Percentiles rank a stretch among this genome's conserved stretches.
Conservation (phyloP, 148 eudicot species). For the Silene uniflora region DNA sequence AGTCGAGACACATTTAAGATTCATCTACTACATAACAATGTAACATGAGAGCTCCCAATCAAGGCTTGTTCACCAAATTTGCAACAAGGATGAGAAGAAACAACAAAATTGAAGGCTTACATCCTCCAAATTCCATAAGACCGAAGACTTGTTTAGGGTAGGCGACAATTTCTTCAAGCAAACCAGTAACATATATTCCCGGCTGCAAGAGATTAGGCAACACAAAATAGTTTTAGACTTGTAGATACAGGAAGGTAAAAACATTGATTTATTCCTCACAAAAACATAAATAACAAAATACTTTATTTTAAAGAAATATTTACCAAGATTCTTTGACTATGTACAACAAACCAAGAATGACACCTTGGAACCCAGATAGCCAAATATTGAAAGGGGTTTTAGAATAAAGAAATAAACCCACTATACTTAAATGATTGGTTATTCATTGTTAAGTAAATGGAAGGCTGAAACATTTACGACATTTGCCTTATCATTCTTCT, state of each 20-base stretch:
- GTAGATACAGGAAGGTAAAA: not conserved
- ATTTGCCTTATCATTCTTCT: no score
- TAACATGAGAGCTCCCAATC: slow-evolving; percentile 9
- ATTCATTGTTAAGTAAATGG: no score
- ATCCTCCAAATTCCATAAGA: slow-evolving; percentile 88
- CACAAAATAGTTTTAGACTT: not conserved
- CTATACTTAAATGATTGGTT: no score
- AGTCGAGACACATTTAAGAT: slow-evolving; percentile 5
- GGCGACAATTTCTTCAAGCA: slow-evolving; percentile 94
- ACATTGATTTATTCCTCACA: slow-evolving; percentile 52
- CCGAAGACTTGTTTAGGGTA: slow-evolving; percentile 88
- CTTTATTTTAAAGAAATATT: no score
- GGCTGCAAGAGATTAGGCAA: slow-evolving; percentile 42
- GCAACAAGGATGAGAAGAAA: slow-evolving; percentile 8
- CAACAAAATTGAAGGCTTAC: slow-evolving; percentile 30
- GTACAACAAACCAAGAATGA: no score
- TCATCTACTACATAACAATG: not conserved
- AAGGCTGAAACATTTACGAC: no score
- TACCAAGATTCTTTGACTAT: no score
- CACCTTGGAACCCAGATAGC: no score
- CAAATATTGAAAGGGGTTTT: no score
- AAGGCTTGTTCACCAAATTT: not conserved
- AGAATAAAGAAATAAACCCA: no score
- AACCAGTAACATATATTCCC: slow-evolving; percentile 94
- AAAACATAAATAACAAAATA: no score